phyloP scores from a whole-genome alignment of 1,139 yeast genomes.

The Blastobotrys indianensis region DNA sequence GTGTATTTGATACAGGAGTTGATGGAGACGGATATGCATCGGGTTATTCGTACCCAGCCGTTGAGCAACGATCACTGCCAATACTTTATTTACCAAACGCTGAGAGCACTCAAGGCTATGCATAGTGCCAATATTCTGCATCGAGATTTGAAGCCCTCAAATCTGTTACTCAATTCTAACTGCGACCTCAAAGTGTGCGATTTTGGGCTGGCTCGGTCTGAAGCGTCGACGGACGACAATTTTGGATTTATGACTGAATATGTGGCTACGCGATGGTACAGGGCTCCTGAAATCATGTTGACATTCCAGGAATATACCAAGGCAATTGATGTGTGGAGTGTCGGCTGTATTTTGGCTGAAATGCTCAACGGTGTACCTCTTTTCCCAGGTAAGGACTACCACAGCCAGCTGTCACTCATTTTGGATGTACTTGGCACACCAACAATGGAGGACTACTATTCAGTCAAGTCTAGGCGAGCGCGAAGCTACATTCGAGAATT shows the following conservation, averaged over 20 bases:
- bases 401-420: constrained; percentile 79
- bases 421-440: constrained; percentile 93
- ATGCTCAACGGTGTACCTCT: constrained; percentile 81
- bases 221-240: constrained; percentile 50
- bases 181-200: constrained; percentile 94
- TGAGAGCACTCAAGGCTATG: constrained; percentile 83
- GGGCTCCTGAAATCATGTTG: constrained; percentile 96
- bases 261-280: constrained; percentile 95
- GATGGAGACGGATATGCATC: constrained; percentile 93
- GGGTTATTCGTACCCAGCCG: constrained; percentile 80
- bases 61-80: constrained; percentile 90
- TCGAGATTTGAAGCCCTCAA: constrained; percentile 88
- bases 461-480: constrained; percentile 79
- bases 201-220: constrained; percentile 80
- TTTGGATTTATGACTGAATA: constrained; percentile 87
- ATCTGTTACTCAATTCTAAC: constrained; percentile 77
- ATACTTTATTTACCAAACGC: constrained; percentile 84
- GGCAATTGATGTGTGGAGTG: constrained; percentile 95
- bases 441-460: constrained; percentile 67
- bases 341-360: constrained; percentile 93
- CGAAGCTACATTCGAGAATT: constrained; percentile 75
- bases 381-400: constrained; percentile 92
- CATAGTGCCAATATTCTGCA: constrained; percentile 90
- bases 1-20: constrained; percentile 90
- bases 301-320: constrained; percentile 90